phyloP scores from a whole-genome alignment of 768 basidiomycete genomes.

The Xerocomellus chrysenteron region DNA sequence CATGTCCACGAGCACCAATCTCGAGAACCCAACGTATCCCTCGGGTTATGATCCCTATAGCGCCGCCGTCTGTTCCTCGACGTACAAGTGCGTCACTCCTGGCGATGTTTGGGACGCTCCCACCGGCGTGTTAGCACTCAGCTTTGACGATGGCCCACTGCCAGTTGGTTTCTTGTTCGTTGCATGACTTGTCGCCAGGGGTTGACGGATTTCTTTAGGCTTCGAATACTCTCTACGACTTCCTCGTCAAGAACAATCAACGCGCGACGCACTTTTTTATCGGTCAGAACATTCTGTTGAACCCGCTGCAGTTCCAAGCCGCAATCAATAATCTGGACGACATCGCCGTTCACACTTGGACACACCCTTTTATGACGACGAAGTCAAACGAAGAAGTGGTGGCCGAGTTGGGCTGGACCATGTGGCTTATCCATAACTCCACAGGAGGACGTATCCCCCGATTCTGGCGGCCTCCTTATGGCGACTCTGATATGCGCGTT shows the following conservation, averaged over 20 bases:
- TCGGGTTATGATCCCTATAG: conserved; percentile 41
- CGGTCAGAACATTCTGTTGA: conserved; percentile 66
- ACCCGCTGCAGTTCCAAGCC: conserved; percentile 53
- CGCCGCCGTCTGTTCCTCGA: conserved; percentile 70
- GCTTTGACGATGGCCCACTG: conserved; percentile 83
- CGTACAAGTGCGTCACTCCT: conserved; percentile 60
- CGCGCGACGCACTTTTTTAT: conserved; percentile 90
- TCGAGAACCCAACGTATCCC: conserved; percentile 39
- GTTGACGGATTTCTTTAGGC: conserved; percentile 29
- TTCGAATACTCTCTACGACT: conserved; percentile 55
- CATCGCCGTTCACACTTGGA: conserved; percentile 53
- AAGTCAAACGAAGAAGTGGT: conserved; percentile 66
- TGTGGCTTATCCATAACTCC: conserved; percentile 75
- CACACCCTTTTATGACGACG: conserved; percentile 81
- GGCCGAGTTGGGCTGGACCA: conserved; percentile 76
- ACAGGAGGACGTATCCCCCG: conserved; percentile 73
- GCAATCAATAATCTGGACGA: conserved; percentile 47
- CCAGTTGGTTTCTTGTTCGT: conserved; percentile 32
- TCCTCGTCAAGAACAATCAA: conserved; percentile 62
- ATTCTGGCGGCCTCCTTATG: conserved; percentile 90
- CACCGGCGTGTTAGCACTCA: conserved; percentile 57
- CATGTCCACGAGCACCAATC: conserved; percentile 37
- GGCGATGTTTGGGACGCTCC: conserved; percentile 81
- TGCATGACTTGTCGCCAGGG: neutral
- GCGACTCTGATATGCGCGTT: conserved; percentile 82